Evolutionary conservation across 2,329 filamentous ascomycete species (phyloP).

Genomic region (Seiridium cupressi): DNA sequence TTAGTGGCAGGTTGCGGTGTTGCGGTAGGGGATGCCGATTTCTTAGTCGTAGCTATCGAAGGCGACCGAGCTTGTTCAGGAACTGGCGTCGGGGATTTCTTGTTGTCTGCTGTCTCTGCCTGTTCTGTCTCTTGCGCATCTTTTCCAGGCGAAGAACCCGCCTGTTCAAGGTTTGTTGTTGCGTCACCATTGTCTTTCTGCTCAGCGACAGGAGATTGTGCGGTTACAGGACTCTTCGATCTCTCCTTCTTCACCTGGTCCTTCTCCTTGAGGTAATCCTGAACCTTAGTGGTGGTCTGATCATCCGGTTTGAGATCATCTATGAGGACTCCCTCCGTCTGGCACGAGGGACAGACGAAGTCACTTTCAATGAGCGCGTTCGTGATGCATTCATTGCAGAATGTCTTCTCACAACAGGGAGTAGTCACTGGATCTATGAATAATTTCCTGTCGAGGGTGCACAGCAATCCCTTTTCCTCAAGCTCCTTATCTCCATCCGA

Average conservation of each 20-base stretch:
- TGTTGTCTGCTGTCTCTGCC: slow-evolving; percentile 21
- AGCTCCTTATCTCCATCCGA: slow-evolving; percentile 81
- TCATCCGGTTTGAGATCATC: slow-evolving; percentile 86
- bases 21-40: slow-evolving; percentile 19
- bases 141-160: slow-evolving; percentile 23
- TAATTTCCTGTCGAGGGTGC: slow-evolving; percentile 94
- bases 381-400: slow-evolving; percentile 99
- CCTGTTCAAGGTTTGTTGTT: slow-evolving; percentile 35
- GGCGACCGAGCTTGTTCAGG: slow-evolving; percentile 31
- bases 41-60: slow-evolving; percentile 16
- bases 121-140: slow-evolving; percentile 30
- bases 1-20: slow-evolving; percentile 22
- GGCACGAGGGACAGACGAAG: slow-evolving; percentile 90
- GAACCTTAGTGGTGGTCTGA: slow-evolving; percentile 74
- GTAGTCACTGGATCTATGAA: slow-evolving; percentile 99
- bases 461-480: slow-evolving; percentile 84
- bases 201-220: slow-evolving; percentile 27
- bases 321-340: slow-evolving; percentile 86
- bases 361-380: slow-evolving; percentile 98
- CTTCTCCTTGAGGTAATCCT: slow-evolving; percentile 65
- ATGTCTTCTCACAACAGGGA: slow-evolving; percentile 96
- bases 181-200: slow-evolving; percentile 34
- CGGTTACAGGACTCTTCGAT: slow-evolving; percentile 45
- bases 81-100: slow-evolving; percentile 24
- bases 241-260: slow-evolving; percentile 45